These are phyloP conservation scores for Saitozyma sp. DNA, from an alignment of 768 basidiomycete species.

Conservation along the genomic window DNA sequence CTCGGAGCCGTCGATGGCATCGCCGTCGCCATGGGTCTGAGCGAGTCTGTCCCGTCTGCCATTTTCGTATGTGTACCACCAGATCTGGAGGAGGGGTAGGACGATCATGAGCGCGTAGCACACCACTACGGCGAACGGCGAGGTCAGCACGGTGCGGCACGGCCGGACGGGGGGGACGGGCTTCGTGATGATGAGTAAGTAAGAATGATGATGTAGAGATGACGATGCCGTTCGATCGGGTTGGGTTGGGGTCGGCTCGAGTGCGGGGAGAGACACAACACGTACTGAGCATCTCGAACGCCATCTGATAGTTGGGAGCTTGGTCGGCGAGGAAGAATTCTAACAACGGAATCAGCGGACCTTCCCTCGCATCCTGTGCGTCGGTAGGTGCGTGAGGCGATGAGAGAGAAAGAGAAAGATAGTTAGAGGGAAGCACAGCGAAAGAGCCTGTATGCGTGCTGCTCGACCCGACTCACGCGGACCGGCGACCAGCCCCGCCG, in stretches of 20 bases:
- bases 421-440: too few species aligned
- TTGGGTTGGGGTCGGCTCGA: too few species aligned
- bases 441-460: not conserved
- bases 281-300: conserved; percentile 15
- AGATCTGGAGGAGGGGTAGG: conserved; percentile 5
- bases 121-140: not conserved
- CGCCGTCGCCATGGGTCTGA: not conserved
- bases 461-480: conserved; percentile 1
- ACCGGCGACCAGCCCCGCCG: conserved; percentile 19
- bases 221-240: too few species aligned
- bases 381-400: too few species aligned
- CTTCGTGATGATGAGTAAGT: too few species aligned
- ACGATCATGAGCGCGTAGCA: conserved; percentile 11
- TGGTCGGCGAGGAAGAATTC: conserved; percentile 10
- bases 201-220: too few species aligned
- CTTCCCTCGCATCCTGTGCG: not conserved
- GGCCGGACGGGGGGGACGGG: too few species aligned
- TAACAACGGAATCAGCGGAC: not conserved
- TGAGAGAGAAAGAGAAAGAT: too few species aligned
- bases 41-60: not conserved
- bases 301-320: conserved; percentile 10
- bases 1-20: not conserved
- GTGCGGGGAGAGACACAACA: not conserved
- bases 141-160: too few species aligned
- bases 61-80: conserved; percentile 1